Evolutionary conservation across 306 rosid species (phyloP).

Genomic region (Begonia fuchsioides): DNA sequence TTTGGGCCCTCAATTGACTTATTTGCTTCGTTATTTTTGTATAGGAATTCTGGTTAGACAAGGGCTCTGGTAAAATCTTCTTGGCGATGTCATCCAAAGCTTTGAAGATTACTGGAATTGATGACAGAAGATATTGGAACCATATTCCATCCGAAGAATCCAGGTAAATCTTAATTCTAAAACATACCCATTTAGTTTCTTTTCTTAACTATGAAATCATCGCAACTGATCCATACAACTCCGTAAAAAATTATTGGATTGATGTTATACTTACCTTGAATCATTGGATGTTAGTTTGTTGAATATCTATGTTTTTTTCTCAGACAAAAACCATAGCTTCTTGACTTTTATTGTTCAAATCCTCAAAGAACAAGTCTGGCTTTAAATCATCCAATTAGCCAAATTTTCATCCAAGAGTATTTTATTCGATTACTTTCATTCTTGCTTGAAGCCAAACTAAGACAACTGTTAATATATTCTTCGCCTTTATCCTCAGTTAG

Average conservation of each 20-base stretch:
- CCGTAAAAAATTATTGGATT: no score
- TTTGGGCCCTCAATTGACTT: neutral
- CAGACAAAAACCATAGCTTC: no score
- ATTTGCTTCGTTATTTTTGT: neutral
- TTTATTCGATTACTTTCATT: no score
- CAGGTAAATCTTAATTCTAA: slow-evolving; percentile 28
- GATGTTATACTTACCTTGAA: neutral
- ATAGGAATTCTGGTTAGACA: slow-evolving; percentile 67
- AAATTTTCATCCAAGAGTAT: no score
- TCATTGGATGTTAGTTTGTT: neutral
- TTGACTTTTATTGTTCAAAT: no score
- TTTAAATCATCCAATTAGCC: no score
- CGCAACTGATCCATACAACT: no score
- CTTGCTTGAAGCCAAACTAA: no score
- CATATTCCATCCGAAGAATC: slow-evolving; percentile 63
- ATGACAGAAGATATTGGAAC: slow-evolving; percentile 87
- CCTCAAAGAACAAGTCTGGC: no score
- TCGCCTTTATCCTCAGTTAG: no score
- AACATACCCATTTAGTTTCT: neutral
- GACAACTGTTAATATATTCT: no score
- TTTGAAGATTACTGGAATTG: slow-evolving; percentile 70
- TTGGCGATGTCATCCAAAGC: slow-evolving; percentile 54
- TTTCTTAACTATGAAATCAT: neutral
- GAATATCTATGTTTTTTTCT: neutral
- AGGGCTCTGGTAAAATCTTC: slow-evolving; percentile 37